Base-by-base conservation (phyloP, 2,329 filamentous ascomycete species). In the Chalaropsis ovoidea region DNA sequence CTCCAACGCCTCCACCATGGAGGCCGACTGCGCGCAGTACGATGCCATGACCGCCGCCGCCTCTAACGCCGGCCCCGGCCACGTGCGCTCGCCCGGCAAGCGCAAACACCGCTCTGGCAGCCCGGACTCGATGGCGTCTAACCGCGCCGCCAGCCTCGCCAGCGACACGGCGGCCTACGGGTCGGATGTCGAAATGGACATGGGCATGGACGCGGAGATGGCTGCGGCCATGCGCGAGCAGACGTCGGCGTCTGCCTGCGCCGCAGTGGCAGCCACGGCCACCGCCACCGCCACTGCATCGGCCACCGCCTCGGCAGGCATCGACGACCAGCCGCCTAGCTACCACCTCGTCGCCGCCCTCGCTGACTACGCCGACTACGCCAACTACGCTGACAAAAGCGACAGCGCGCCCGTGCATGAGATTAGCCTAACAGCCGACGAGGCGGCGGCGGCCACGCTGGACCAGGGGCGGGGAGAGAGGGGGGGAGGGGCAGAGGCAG, bases 31-130 rank as follows among this genome's bases (percentile, higher is more conserved):
- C 42, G 42, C 17, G 42, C 42, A 3, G 42, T 43, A 56, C 13
- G 22, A 56, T 11, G 11, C 52, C 24, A 31, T 42, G 24, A 60
- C 58, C 1, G 22, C 41, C 27, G 17, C 22, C 10, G 43, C 31
- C 22, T 56, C 27, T 17, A 2, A 56, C 11, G 13, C 15, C 24
- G 7, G 22, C 27, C 31, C 42, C 52, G 42, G 22, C 22, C 42
- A 64, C 11, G 39, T 56, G n/a, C 49, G 39, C 3, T 79, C 77
- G 0, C 76, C 77, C 0, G 75, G 77, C 0, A 80, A 80, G 69
- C 71, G 78, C 58, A 78, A 79, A 60, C 77, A 79, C 61, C 73
- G 78, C 6, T 73, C 77, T 0, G 75, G 75, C n/a, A 80, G 78
- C 65, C 70, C 74, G 10, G 77, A 78, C 54, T 80, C 79, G 0